phyloP scores from a whole-genome alignment of 805 yeast species.

The Candida cerambycidarum region DNA sequence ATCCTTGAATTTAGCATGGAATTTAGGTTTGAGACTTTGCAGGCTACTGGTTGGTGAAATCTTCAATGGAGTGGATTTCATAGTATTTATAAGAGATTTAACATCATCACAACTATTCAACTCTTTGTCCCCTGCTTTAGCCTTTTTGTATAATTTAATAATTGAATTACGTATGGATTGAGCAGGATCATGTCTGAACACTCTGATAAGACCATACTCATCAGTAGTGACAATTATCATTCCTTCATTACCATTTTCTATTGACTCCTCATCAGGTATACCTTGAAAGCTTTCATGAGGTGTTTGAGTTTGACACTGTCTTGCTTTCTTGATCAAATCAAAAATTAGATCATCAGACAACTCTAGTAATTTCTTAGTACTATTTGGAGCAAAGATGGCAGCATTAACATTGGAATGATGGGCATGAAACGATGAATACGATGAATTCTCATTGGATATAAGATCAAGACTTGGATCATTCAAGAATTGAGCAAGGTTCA shows the following conservation, averaged over 20 bases:
- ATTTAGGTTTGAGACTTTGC: conserved; percentile 1
- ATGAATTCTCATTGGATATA: conserved; percentile 51
- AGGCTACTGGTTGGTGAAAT: conserved; percentile 9
- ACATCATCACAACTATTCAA: conserved; percentile 1
- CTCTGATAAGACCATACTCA: conserved; percentile 66
- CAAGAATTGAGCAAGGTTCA: conserved; percentile 24
- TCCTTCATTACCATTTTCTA: conserved; percentile 21
- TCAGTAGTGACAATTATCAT: conserved; percentile 77
- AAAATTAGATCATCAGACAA: conserved; percentile 78
- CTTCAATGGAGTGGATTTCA: background rate
- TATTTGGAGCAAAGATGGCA: conserved; percentile 75
- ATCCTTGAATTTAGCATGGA: conserved; percentile 1
- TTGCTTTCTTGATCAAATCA: conserved; percentile 47
- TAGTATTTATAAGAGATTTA: background rate
- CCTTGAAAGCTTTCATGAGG: conserved; percentile 2
- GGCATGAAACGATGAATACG: conserved; percentile 73
- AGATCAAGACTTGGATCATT: conserved; percentile 24
- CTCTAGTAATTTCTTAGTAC: conserved; percentile 62
- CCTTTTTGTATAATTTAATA: conserved; percentile 16
- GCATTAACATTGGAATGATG: conserved; percentile 72
- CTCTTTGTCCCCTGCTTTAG: conserved; percentile 8
- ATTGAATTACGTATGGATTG: conserved; percentile 32
- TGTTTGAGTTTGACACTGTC: conserved; percentile 8
- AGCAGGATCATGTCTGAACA: conserved; percentile 79
- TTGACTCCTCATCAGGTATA: conserved; percentile 12